A percentile compares a stretch with the other conserved stretches of the same genome.
Conservation (phyloP, 2,329 filamentous ascomycete species). For the Purpureocillium lavendulum region DNA sequence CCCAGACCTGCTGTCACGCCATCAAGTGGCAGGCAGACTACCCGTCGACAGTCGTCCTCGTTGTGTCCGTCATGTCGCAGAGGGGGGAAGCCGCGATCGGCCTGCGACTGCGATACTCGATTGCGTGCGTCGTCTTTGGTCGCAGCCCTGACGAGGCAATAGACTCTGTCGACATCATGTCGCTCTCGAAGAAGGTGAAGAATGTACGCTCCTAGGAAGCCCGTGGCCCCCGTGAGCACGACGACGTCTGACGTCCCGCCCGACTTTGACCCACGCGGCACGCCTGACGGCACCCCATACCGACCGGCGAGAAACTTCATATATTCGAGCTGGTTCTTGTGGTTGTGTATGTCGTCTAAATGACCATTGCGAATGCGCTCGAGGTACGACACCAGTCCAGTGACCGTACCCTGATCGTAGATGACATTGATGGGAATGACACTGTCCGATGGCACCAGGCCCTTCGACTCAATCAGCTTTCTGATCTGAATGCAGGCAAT, state of each 20-base stretch:
- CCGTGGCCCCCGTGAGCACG: conserved; percentile 56
- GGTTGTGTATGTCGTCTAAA: neutral
- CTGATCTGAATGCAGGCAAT: conserved; percentile 46
- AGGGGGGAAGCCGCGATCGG: neutral
- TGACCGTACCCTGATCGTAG: conserved; percentile 50
- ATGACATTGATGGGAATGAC: conserved; percentile 47
- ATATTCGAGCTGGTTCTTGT: too few species aligned
- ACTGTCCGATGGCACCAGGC: conserved; percentile 7
- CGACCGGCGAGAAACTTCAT: too few species aligned
- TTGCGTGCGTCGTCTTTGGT: conserved; percentile 4
- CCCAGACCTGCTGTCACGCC: neutral
- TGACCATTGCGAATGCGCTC: neutral
- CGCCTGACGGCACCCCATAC: too few species aligned
- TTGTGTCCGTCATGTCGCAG: too few species aligned
- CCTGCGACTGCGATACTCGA: conserved; percentile 3
- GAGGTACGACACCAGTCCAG: conserved; percentile 15
- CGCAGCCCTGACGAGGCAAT: conserved; percentile 32
- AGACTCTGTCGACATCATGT: conserved; percentile 2
- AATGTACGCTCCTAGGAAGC: conserved; percentile 54
- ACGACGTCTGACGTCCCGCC: neutral
- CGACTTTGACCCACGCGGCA: too few species aligned
- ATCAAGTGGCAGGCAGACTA: neutral
- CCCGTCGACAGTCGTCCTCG: neutral
- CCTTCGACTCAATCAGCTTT: conserved; percentile 17
- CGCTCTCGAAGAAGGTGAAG: conserved; percentile 11